A percentile compares a stretch with the other conserved stretches of the same genome.
These are phyloP conservation scores for Penicillium crystallinum DNA, from an alignment of 495 filamentous ascomycete species.

Conservation along the genomic window DNA sequence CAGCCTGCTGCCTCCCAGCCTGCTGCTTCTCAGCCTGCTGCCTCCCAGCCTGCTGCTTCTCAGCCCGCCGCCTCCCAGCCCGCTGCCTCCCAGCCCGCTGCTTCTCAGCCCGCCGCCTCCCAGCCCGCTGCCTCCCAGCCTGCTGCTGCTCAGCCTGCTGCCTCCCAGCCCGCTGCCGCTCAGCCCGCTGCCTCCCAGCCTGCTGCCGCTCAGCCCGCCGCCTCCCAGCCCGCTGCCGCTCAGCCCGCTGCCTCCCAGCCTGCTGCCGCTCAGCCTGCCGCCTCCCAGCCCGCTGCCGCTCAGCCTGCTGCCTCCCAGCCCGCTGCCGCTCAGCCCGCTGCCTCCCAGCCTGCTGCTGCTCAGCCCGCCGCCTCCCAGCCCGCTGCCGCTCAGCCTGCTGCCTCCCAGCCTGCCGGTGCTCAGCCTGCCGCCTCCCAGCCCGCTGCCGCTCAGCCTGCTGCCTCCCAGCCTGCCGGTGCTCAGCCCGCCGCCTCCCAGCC, in stretches of 20 bases:
- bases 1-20: constrained; percentile 10
- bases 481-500: constrained; percentile 3
- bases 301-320: constrained; percentile 1
- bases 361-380: constrained; percentile 3
- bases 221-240: not conserved
- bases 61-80: not conserved
- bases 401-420: constrained; percentile 1
- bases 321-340: not conserved
- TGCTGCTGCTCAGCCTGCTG: constrained; percentile 2
- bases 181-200: constrained; percentile 1
- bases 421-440: constrained; percentile 5
- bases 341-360: not conserved
- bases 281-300: not conserved
- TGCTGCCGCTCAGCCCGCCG: not conserved
- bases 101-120: not conserved
- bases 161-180: not conserved
- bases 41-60: not conserved
- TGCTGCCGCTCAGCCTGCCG: not conserved
- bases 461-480: not conserved
- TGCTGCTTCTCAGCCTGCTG: constrained; percentile 10
- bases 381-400: not conserved
- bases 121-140: not conserved
- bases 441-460: constrained; percentile 2
- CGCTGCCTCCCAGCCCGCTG: not conserved
- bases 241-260: not conserved